phyloP scores from a whole-genome alignment of 2,329 filamentous ascomycete species.

The Pseudopithomyces maydicus region DNA sequence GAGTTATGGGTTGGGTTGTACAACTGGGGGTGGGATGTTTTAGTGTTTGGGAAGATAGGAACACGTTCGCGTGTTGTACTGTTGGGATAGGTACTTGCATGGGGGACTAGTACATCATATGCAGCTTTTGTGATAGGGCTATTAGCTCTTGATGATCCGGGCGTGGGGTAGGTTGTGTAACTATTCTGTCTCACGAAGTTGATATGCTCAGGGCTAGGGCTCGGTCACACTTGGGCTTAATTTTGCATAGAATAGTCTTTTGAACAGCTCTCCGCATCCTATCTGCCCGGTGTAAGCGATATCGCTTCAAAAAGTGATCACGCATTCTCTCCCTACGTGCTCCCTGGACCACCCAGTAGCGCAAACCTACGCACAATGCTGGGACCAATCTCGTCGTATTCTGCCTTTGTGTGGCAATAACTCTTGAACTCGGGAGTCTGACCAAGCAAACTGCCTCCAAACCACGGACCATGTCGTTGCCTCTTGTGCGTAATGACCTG shows the following conservation, averaged over 20 bases:
- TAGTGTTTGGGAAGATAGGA: too few species aligned
- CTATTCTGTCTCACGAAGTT: neutral
- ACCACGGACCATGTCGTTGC: constrained; percentile 97
- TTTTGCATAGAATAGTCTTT: constrained; percentile 3
- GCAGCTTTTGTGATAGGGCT: too few species aligned
- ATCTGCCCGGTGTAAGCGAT: neutral
- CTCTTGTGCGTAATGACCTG: constrained; percentile 97
- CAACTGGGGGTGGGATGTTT: too few species aligned
- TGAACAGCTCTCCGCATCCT: neutral
- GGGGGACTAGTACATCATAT: too few species aligned
- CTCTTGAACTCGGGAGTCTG: constrained; percentile 98
- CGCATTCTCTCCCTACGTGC: constrained; percentile 57
- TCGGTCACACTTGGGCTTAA: neutral
- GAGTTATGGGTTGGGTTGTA: too few species aligned
- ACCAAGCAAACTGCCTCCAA: constrained; percentile 92
- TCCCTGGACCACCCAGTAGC: constrained; percentile 87
- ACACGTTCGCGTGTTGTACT: too few species aligned
- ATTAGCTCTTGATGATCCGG: too few species aligned
- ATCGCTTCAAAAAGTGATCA: neutral
- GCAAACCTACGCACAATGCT: constrained; percentile 96
- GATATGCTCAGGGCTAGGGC: neutral
- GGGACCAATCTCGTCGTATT: constrained; percentile 92
- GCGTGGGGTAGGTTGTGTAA: neutral
- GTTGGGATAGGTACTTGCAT: too few species aligned
- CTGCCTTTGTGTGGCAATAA: constrained; percentile 82